Evolutionary conservation across 129 eudicot species (phyloP), one percentile per base, ranked within the genome.

Genomic region (Artemisia tridentata): DNA sequence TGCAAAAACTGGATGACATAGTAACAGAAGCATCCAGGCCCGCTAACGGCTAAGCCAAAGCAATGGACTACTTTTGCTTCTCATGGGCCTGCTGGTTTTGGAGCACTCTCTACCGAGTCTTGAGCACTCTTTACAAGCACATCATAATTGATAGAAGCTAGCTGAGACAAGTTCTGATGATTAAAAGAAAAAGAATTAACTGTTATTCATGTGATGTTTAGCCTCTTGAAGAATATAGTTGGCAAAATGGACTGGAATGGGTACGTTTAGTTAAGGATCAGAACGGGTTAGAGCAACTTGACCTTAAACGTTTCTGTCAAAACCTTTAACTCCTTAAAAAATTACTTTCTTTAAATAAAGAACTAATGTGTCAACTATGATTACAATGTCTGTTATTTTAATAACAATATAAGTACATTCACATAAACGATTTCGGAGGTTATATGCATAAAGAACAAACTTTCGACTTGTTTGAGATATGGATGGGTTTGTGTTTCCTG

Each of bases 121-220:
- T 84, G 84, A 70, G 88, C 78, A 69, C 67, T 83, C 82, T 81
- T 91, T 73, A 83, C 80, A 54, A 91, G 90, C 80, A 88, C 65
- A 49, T 91, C 97, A 18, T 91, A 91, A 71, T 91, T 91, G 72
- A 91, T 91, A 12, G 96, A 91, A 71, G 97, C 96, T 58, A 91
- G 79, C 73, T 93, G 96, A 20, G 99, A 93, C 83, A 90, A 69
- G 79, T 93, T 93, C 99, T 93, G 91, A 27, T 56, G 52, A 59
- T 45, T 43, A 31, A 81, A 56, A 55, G 47, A 72, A 59, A 66
- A 68, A 5, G 2, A 73, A 2, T 15, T 16, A 29, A 31, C 16
- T 58, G 41, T 17, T 11, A 1, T 34, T 14, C 2, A 9, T 27
- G 7, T 61, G 23, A 65, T n/a, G 41, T 55, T 45, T 65, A 41